A percentile compares a stretch with the other conserved stretches of the same genome.
phyloP scores from a whole-genome alignment of 2,329 filamentous ascomycete genomes.

The Corniculantispora saksenae region DNA sequence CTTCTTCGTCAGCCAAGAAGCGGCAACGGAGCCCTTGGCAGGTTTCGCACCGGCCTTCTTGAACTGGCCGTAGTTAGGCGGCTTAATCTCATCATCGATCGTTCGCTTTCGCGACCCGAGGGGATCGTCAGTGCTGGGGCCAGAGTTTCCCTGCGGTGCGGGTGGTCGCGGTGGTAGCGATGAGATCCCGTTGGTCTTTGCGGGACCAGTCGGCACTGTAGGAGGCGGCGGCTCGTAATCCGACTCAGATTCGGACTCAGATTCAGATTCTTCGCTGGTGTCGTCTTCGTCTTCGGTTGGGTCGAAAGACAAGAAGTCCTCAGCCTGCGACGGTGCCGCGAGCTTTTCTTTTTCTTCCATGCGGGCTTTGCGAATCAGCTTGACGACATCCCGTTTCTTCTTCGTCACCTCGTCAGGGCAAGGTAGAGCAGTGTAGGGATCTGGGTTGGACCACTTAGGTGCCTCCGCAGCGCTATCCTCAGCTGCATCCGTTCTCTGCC shows the following conservation, averaged over 20 bases:
- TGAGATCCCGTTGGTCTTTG: neutral
- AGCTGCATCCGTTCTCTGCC: slow-evolving; percentile 28
- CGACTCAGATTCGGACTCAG: slow-evolving; percentile 20
- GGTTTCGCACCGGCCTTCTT: slow-evolving; percentile 54
- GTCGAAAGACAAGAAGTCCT: slow-evolving; percentile 90
- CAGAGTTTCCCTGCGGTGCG: slow-evolving; percentile 21
- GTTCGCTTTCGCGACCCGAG: slow-evolving; percentile 75
- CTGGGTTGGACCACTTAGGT: slow-evolving; percentile 93
- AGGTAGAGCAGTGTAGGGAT: slow-evolving; percentile 86
- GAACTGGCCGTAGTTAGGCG: slow-evolving; percentile 51
- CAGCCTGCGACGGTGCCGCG: slow-evolving; percentile 57
- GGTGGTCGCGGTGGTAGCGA: slow-evolving; percentile 26
- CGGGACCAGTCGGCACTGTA: neutral
- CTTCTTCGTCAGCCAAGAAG: slow-evolving; percentile 51
- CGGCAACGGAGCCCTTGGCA: slow-evolving; percentile 49
- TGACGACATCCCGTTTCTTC: slow-evolving; percentile 85
- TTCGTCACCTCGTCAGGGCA: slow-evolving; percentile 71
- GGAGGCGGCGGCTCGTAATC: slow-evolving; percentile 24
- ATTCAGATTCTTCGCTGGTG: slow-evolving; percentile 21
- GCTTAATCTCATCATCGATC: slow-evolving; percentile 66
- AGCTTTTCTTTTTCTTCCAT: slow-evolving; percentile 55
- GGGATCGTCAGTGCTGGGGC: slow-evolving; percentile 37
- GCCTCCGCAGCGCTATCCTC: slow-evolving; percentile 44
- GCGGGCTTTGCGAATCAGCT: slow-evolving; percentile 87
- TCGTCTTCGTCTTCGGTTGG: slow-evolving; percentile 59